Conservation (phyloP, 2,329 filamentous ascomycete species). For the Clarireedia monteithiana region DNA sequence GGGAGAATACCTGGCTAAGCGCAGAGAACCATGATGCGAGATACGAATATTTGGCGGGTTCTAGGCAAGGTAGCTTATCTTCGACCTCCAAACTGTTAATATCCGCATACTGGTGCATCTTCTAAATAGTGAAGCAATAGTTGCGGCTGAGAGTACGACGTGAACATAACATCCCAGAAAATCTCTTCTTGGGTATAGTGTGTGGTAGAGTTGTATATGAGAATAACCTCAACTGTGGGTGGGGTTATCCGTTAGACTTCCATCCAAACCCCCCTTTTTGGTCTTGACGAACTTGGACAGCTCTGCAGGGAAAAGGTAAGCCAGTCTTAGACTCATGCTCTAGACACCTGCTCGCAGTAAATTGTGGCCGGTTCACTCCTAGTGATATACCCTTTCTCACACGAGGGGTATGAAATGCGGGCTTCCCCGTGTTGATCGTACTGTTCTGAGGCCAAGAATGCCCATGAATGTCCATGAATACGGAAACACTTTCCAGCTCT, state of each 20-base stretch:
- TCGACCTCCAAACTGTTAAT: too few species aligned
- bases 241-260: not conserved
- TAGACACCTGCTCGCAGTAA: slow-evolving; percentile 1
- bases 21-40: too few species aligned
- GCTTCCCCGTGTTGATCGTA: too few species aligned
- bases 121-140: not conserved
- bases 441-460: too few species aligned
- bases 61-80: too few species aligned
- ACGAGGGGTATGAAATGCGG: too few species aligned
- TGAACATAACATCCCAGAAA: not conserved
- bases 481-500: not conserved
- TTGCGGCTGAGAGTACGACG: not conserved
- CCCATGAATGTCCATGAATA: too few species aligned
- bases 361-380: not conserved
- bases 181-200: not conserved
- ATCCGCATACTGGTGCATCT: not conserved
- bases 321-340: not conserved
- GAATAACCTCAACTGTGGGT: too few species aligned
- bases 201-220: not conserved
- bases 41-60: too few species aligned
- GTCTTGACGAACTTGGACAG: not conserved
- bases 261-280: not conserved
- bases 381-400: too few species aligned
- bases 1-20: too few species aligned
- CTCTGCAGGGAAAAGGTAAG: not conserved